These are phyloP conservation scores for Medicago arabica DNA, from an alignment of 306 rosid genomes.

Conservation along the genomic window DNA sequence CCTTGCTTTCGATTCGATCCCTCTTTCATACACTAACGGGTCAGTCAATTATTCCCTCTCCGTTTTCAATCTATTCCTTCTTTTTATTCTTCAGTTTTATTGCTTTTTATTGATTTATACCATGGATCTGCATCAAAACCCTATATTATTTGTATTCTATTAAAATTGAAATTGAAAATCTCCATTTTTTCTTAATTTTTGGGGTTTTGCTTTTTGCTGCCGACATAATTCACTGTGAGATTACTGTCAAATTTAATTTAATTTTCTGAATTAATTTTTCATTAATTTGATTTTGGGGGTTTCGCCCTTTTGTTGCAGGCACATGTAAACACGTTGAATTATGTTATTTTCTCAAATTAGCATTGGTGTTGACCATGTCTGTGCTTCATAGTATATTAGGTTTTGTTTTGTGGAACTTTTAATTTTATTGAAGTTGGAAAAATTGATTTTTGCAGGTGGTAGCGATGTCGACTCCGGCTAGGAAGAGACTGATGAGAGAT, in stretches of 20 bases:
- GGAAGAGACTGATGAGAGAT: conserved; percentile 97
- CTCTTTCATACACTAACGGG: conserved; percentile 33
- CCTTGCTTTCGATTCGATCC: background rate
- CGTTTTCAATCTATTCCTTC: background rate
- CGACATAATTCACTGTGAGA: conserved; percentile 3
- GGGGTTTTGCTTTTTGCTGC: conserved; percentile 4
- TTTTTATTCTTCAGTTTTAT: background rate
- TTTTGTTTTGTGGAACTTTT: background rate
- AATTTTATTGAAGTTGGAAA: background rate
- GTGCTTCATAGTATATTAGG: background rate
- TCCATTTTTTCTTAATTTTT: background rate
- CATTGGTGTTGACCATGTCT: background rate
- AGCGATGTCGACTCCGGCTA: conserved; percentile 93
- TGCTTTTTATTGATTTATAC: background rate
- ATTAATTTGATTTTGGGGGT: no score
- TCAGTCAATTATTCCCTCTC: conserved; percentile 5
- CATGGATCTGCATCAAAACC: conserved; percentile 43
- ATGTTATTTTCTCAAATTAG: background rate
- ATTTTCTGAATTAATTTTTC: no score
- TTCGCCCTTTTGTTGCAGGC: no score
- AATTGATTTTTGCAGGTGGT: conserved; percentile 47
- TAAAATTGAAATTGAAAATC: background rate
- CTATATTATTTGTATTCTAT: background rate
- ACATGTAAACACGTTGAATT: background rate
- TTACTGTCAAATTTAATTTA: background rate